Base-by-base conservation (phyloP, 2,329 filamentous ascomycete species). In the Gaeumannomyces sp. region DNA sequence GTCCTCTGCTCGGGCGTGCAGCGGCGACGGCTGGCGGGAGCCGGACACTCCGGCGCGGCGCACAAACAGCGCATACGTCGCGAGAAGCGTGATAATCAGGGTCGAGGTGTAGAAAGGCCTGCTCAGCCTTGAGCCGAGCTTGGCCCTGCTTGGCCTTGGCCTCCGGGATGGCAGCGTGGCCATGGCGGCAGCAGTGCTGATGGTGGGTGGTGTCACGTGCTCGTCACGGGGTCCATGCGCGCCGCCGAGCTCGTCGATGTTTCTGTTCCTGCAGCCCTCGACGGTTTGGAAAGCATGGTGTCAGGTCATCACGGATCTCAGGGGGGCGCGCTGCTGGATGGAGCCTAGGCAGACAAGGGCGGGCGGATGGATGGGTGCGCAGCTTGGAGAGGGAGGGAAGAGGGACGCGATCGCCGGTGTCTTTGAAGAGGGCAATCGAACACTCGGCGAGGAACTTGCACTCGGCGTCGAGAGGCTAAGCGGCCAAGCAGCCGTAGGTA, bases 41-140 rank as follows among this genome's bases (percentile, higher is more conserved):
- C 10, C n/a, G 33, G 33, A 22, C 16, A 22, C 38, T 31, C 31
- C 50, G n/a, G 61, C 28, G 29, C 29, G 45, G 19, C 45, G 62
- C 53, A 68, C 31, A 62, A 83, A 70, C 65, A 81, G 75, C 7
- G 81, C 78, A 67, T 78, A 81, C 38, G 78, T 75, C 22, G 79
- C 76, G 63, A 85, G 72, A 8, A 83, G 63, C 38, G 77, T 77
- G 62, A 86, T 70, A 65, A 85, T 69, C 45, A 82, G 71, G 38
- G 81, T 71, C 14, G 81, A 81, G 6, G 77, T 73, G 68, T 81
- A 81, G 65, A 85, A 82, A 8, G 83, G 83, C 65, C 82, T 78
- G 61, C 77, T 74, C 31, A 63, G 56, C 31, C 62, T 33, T 27
- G 62, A 14, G 33, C 56, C 56, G 4, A 63, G 62, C 31, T 38